Evolutionary conservation across 176 grass and related monocot genomes (phyloP).

Genomic region (Oryza rufipogon): DNA sequence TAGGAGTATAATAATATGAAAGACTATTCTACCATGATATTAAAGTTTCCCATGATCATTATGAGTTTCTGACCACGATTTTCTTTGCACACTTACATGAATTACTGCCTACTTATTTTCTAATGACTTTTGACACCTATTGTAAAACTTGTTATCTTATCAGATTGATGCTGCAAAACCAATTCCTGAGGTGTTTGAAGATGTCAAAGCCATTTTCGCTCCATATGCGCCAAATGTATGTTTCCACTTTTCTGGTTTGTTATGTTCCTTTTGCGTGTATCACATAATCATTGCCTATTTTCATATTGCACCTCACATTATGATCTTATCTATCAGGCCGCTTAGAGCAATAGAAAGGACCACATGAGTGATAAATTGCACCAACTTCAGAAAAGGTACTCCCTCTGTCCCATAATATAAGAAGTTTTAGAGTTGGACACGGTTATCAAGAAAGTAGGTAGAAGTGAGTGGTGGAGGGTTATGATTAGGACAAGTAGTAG

Average conservation of each 20-base stretch:
- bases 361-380: conserved; percentile 3
- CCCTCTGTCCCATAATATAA: no score
- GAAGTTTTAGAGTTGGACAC: no score
- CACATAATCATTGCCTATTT: neutral
- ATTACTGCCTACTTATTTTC: neutral
- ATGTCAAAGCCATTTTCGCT: conserved; percentile 72
- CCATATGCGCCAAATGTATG: conserved; percentile 57
- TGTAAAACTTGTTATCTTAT: conserved; percentile 19
- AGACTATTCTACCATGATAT: neutral
- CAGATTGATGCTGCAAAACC: conserved; percentile 79
- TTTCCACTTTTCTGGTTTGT: neutral
- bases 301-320: neutral
- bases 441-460: no score
- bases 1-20: neutral
- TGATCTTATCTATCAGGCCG: conserved; percentile 39
- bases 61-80: conserved; percentile 5
- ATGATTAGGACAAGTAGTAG: no score
- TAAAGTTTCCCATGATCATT: neutral
- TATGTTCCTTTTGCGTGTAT: neutral
- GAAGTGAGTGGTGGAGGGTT: no score
- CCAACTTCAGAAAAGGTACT: neutral
- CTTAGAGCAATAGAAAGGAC: conserved; percentile 34
- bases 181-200: conserved; percentile 79
- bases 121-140: conserved; percentile 27
- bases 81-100: conserved; percentile 12